These are phyloP conservation scores for Pythium rishiriense DNA, from an alignment of 352 stramenopile genomes.

Conservation along the genomic window DNA sequence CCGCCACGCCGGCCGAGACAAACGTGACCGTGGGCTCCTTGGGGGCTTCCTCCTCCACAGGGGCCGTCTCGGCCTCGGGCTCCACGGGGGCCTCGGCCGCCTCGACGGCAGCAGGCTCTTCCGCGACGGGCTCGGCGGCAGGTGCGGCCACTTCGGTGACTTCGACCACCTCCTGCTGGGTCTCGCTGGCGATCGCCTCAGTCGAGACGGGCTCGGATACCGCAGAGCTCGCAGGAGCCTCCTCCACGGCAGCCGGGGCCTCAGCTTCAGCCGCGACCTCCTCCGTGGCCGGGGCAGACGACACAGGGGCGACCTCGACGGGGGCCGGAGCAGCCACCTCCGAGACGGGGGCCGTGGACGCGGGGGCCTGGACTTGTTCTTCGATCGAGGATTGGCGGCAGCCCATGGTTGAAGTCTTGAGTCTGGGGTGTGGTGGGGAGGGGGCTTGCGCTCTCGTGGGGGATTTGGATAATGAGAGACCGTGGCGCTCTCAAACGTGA, in stretches of 20 bases:
- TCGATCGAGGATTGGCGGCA: conserved; percentile 64
- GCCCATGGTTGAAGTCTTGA: conserved; percentile 40
- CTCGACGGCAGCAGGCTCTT: conserved; percentile 13
- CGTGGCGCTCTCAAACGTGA: not conserved
- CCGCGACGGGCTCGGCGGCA: conserved; percentile 9
- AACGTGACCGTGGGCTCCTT: conserved; percentile 41
- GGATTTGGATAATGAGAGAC: conserved; percentile 16
- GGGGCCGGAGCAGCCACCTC: conserved; percentile 11
- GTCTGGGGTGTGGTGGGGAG: conserved; percentile 5
- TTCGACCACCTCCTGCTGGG: conserved; percentile 21
- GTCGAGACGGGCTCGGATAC: conserved; percentile 12
- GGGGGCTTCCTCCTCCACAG: conserved; percentile 18
- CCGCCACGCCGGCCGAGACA: conserved; percentile 37
- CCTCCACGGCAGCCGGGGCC: conserved; percentile 8
- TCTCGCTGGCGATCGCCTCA: conserved; percentile 18
- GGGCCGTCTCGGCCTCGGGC: conserved; percentile 23
- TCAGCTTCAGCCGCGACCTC: conserved; percentile 1
- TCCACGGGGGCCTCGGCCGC: conserved; percentile 13
- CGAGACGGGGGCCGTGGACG: conserved; percentile 9
- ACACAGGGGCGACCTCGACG: not conserved
- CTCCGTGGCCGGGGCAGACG: not conserved
- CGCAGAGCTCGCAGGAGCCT: conserved; percentile 3
- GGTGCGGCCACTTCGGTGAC: conserved; percentile 2
- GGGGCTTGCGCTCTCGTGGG: conserved; percentile 7
- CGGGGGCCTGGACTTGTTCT: conserved; percentile 37